phyloP scores from a whole-genome alignment of 768 basidiomycete genomes.

The Suillus brevipes region DNA sequence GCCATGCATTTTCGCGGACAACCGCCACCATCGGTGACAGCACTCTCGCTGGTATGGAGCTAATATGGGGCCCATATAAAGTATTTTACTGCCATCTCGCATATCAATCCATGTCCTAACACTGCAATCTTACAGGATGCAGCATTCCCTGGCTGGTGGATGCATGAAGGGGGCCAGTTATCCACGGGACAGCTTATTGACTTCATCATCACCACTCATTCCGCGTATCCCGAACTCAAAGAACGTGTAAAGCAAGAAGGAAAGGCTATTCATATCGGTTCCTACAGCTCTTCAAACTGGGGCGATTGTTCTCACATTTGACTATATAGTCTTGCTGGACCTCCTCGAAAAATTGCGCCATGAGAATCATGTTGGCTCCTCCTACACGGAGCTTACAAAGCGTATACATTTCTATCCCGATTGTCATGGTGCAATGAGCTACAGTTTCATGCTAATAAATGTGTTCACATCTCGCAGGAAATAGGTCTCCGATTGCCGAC shows the following conservation, averaged over 20 bases:
- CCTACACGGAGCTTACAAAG: slow-evolving; percentile 82
- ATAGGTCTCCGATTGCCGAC: slow-evolving; percentile 95
- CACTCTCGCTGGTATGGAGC: too few relatives aligned
- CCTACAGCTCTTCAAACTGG: background rate
- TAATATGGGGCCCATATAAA: slow-evolving; percentile 92
- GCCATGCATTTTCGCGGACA: too few relatives aligned
- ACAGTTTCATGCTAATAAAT: background rate
- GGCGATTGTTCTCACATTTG: background rate
- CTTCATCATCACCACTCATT: slow-evolving; percentile 91
- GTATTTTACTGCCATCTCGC: slow-evolving; percentile 33
- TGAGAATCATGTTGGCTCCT: slow-evolving; percentile 54
- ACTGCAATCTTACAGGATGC: slow-evolving; percentile 54
- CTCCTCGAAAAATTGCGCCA: slow-evolving; percentile 64
- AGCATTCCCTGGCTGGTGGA: slow-evolving; percentile 97
- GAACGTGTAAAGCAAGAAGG: slow-evolving; percentile 59
- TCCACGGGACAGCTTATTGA: slow-evolving; percentile 95
- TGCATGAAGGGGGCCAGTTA: slow-evolving; percentile 99
- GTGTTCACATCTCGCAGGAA: slow-evolving; percentile 53
- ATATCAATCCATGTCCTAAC: slow-evolving; percentile 12
- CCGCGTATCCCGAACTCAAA: slow-evolving; percentile 73
- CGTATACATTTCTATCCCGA: slow-evolving; percentile 96
- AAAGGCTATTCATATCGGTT: slow-evolving; percentile 60
- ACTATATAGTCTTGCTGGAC: slow-evolving; percentile 67
- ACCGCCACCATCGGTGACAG: too few relatives aligned
- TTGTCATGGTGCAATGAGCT: slow-evolving; percentile 64